Conservation (phyloP, 2,329 filamentous ascomycete genomes). For the Dactylellina parvicollis region DNA sequence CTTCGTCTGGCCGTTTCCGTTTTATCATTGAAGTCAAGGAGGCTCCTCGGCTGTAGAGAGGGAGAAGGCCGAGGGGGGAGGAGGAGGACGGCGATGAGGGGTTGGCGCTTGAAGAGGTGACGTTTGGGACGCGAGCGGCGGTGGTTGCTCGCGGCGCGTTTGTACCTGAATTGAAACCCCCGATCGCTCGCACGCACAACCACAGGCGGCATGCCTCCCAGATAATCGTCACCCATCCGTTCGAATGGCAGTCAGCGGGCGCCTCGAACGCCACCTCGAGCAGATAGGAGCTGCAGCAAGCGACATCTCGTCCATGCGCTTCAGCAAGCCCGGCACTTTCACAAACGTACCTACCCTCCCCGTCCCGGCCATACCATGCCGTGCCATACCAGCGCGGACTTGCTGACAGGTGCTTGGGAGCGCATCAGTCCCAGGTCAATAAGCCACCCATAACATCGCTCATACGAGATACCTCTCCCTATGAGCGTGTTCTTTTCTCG, state of each 20-base stretch:
- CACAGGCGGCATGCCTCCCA: too few relatives aligned
- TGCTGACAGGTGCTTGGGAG: background rate
- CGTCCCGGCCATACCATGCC: background rate
- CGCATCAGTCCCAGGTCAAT: slow-evolving; percentile 37
- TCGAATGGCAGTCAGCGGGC: slow-evolving; percentile 28
- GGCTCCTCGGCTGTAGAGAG: background rate
- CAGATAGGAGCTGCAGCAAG: slow-evolving; percentile 46
- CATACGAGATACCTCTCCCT: slow-evolving; percentile 46
- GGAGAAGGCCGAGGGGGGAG: background rate
- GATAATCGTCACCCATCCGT: background rate
- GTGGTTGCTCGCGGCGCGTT: background rate
- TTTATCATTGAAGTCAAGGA: slow-evolving; percentile 46
- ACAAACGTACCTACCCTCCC: slow-evolving; percentile 28
- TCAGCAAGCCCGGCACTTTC: slow-evolving; percentile 45
- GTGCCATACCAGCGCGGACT: background rate
- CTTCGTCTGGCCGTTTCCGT: slow-evolving; percentile 50
- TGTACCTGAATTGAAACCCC: too few relatives aligned
- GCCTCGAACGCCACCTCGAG: slow-evolving; percentile 45
- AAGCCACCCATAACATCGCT: slow-evolving; percentile 49
- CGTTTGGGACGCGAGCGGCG: too few relatives aligned
- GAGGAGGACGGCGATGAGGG: too few relatives aligned
- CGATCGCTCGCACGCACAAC: too few relatives aligned
- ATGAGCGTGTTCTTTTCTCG: slow-evolving; percentile 50
- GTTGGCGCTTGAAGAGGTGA: too few relatives aligned
- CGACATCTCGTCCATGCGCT: slow-evolving; percentile 46